Evolutionary conservation across 345 rosid species (phyloP).

Genomic region (Diplotaxis tenuifolia): DNA sequence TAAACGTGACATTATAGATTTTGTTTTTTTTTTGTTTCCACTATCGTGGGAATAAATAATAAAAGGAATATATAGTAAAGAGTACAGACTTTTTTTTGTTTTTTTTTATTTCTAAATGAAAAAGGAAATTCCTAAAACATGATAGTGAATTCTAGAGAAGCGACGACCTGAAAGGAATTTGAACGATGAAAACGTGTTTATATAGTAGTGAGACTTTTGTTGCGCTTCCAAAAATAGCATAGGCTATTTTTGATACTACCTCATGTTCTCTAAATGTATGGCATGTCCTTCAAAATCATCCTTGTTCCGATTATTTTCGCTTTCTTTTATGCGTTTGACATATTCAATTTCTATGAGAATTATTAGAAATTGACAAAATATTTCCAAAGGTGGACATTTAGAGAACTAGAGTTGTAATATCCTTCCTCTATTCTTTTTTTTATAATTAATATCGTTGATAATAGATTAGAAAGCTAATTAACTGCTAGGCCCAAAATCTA

Average conservation of each 20-base stretch:
- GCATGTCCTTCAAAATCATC: background rate
- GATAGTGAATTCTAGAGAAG: background rate
- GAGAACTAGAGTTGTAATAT: background rate
- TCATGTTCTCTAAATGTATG: background rate
- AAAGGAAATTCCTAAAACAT: background rate
- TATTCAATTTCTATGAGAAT: background rate
- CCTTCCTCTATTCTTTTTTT: background rate
- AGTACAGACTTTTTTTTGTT: background rate
- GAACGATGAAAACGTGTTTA: background rate
- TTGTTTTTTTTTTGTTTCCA: background rate
- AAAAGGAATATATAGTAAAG: background rate
- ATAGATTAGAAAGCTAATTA: too few species aligned
- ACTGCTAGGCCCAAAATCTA: too few species aligned
- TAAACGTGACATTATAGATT: constrained; percentile 5
- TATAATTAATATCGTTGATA: too few species aligned
- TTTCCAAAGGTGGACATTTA: background rate
- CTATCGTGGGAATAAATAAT: background rate
- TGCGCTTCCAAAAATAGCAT: constrained; percentile 1
- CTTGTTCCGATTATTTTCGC: background rate
- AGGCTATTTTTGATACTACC: background rate
- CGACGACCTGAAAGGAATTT: background rate
- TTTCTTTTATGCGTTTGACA: constrained; percentile 4
- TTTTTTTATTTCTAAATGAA: background rate
- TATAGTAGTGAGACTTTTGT: background rate
- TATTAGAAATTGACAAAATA: background rate